phyloP scores from a whole-genome alignment of 768 basidiomycete species.

The Hericium erinaceus region DNA sequence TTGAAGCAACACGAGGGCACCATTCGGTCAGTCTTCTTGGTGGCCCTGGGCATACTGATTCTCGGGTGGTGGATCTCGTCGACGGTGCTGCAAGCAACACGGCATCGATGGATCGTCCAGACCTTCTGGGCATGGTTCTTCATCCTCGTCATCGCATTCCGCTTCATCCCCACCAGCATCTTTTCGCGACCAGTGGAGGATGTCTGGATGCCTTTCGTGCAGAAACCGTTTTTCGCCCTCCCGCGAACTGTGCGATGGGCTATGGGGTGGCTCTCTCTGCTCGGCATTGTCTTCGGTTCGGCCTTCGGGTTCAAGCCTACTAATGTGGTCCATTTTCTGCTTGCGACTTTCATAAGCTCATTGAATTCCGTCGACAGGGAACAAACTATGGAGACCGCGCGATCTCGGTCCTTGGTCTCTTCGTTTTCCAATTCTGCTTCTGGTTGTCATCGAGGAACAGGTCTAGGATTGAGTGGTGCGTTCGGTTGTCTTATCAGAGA shows the following conservation, averaged over 20 bases:
- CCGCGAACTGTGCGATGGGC: slow-evolving; percentile 43
- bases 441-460: slow-evolving; percentile 58
- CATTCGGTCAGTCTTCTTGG: slow-evolving; percentile 30
- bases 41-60: slow-evolving; percentile 43
- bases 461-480: slow-evolving; percentile 59
- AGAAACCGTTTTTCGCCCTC: slow-evolving; percentile 60
- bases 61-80: slow-evolving; percentile 84
- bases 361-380: slow-evolving; percentile 26
- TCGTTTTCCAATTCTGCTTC: slow-evolving; percentile 72
- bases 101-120: slow-evolving; percentile 78
- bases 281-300: slow-evolving; percentile 75
- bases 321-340: slow-evolving; percentile 29
- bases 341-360: not conserved
- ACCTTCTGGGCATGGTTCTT: slow-evolving; percentile 81
- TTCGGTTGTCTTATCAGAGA: too few relatives aligned
- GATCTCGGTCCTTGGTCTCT: slow-evolving; percentile 72
- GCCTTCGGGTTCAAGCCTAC: slow-evolving; percentile 73
- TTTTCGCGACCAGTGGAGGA: slow-evolving; percentile 64
- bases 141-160: slow-evolving; percentile 70
- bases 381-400: slow-evolving; percentile 69
- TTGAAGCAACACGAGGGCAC: slow-evolving; percentile 8
- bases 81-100: slow-evolving; percentile 56
- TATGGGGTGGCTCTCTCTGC: slow-evolving; percentile 68
- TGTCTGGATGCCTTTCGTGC: slow-evolving; percentile 58
- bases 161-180: slow-evolving; percentile 68